Evolutionary conservation across 1,284 basidiomycete species (phyloP).

Genomic region (Trametes sp.): DNA sequence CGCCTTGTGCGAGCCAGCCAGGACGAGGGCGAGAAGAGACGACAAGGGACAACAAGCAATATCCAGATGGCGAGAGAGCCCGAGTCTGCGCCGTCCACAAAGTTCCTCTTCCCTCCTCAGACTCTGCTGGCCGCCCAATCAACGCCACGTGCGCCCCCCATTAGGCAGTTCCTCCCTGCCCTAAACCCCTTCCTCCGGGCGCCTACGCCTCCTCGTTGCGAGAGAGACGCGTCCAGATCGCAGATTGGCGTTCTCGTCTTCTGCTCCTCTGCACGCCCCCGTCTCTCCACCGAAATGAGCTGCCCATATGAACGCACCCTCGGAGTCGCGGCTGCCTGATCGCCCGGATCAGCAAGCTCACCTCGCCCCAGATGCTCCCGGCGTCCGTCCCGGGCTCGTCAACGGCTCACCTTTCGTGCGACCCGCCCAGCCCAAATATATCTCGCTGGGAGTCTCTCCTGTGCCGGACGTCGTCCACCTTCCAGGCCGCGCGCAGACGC

Average conservation of each 20-base stretch:
- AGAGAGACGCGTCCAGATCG: constrained; percentile 8
- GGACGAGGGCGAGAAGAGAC: background rate
- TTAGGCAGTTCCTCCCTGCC: constrained; percentile 13
- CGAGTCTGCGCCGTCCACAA: background rate
- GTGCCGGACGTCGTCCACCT: background rate
- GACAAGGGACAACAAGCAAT: background rate
- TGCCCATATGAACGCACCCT: background rate
- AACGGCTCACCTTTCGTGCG: constrained; percentile 1
- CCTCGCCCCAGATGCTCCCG: background rate
- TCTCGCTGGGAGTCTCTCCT: background rate
- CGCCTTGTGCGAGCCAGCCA: no score
- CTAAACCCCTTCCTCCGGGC: constrained; percentile 16
- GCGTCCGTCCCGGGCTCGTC: constrained; percentile 9
- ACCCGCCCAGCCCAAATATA: background rate
- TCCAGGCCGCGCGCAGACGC: background rate
- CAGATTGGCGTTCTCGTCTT: constrained; percentile 21
- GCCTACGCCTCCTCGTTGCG: background rate
- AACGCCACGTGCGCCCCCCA: constrained; percentile 14
- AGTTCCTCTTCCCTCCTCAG: background rate
- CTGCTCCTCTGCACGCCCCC: constrained; percentile 1
- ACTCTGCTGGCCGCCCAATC: constrained; percentile 7
- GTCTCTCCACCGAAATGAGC: background rate
- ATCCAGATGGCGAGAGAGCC: background rate
- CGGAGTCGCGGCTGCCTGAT: background rate
- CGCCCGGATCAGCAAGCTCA: constrained; percentile 4